Percentiles rank a stretch among this genome's conserved stretches.
These are phyloP conservation scores for Globisporangium parvum DNA, from an alignment of 352 stramenopile species.

Conservation along the genomic window DNA sequence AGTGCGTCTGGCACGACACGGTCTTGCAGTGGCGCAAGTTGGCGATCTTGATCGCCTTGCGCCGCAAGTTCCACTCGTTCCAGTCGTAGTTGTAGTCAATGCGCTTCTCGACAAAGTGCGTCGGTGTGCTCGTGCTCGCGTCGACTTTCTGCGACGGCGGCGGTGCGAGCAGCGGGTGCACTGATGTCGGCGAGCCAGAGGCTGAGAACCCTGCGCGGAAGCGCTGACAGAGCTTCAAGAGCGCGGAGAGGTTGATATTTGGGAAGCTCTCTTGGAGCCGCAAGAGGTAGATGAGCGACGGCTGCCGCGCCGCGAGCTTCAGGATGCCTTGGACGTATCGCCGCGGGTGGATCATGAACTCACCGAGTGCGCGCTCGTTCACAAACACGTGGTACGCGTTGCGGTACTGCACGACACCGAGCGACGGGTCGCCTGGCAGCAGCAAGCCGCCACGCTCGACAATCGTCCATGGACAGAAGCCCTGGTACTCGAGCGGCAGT, in stretches of 20 bases:
- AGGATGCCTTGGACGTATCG: constrained; percentile 73
- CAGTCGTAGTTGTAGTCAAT: constrained; percentile 92
- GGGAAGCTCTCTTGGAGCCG: constrained; percentile 85
- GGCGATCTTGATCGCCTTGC: constrained; percentile 86
- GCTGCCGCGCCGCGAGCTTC: constrained; percentile 57
- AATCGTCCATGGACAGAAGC: constrained; percentile 92
- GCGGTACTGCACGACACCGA: constrained; percentile 88
- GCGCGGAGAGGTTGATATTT: constrained; percentile 54
- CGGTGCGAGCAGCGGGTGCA: constrained; percentile 56
- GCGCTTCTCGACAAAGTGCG: constrained; percentile 90
- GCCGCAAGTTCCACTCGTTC: constrained; percentile 93
- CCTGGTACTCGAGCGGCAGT: constrained; percentile 91
- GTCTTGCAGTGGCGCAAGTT: constrained; percentile 90
- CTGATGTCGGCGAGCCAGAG: constrained; percentile 17
- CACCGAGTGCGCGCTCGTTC: constrained; percentile 79
- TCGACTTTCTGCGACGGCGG: constrained; percentile 69
- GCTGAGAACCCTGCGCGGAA: constrained; percentile 23
- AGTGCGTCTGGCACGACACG: constrained; percentile 80
- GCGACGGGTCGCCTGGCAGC: constrained; percentile 85
- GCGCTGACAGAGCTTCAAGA: constrained; percentile 57
- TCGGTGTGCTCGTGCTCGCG: constrained; percentile 84
- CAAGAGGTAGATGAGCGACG: constrained; percentile 91
- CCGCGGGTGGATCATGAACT: constrained; percentile 87
- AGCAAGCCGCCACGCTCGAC: constrained; percentile 85
- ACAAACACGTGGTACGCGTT: constrained; percentile 92